Percentiles rank a stretch among this genome's conserved stretches.
phyloP scores from a whole-genome alignment of 1,284 basidiomycete genomes.

The Ceraceosorus bombacis region DNA sequence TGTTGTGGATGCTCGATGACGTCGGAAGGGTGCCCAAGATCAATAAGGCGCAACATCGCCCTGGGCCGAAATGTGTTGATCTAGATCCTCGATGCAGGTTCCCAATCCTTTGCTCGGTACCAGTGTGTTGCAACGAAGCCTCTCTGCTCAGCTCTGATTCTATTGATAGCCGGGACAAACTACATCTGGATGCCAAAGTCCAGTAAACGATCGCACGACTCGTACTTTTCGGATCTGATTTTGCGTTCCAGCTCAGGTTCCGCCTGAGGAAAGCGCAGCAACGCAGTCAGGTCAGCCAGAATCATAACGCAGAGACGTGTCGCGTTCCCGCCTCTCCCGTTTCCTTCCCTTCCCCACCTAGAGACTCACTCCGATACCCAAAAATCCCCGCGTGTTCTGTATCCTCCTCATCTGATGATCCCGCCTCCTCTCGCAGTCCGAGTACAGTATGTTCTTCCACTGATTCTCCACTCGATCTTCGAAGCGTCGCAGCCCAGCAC shows the following conservation, averaged over 20 bases:
- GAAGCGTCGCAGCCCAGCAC: constrained; percentile 20
- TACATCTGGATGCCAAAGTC: constrained; percentile 25
- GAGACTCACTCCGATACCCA: constrained; percentile 28
- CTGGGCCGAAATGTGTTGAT: no score
- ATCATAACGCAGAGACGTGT: background rate
- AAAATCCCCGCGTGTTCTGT: constrained; percentile 24
- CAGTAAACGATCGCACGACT: constrained; percentile 40
- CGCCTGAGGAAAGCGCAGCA: constrained; percentile 12
- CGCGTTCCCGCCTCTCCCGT: no score
- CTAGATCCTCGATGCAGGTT: no score
- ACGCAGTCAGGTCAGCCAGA: no score
- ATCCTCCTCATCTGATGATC: constrained; percentile 32
- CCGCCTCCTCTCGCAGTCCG: constrained; percentile 22
- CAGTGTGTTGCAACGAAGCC: no score
- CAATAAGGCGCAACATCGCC: no score
- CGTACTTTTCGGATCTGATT: constrained; percentile 36
- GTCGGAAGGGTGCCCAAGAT: no score
- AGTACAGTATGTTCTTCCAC: constrained; percentile 30
- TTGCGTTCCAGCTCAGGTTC: constrained; percentile 29
- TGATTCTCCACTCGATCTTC: constrained; percentile 34
- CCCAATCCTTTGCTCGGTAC: no score
- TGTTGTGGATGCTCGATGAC: no score
- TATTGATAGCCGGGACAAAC: no score
- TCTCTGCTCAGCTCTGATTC: no score
- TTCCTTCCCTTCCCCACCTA: background rate